Base-by-base conservation (phyloP, 1,284 basidiomycete species). In the Laetiporus sulphureus region DNA sequence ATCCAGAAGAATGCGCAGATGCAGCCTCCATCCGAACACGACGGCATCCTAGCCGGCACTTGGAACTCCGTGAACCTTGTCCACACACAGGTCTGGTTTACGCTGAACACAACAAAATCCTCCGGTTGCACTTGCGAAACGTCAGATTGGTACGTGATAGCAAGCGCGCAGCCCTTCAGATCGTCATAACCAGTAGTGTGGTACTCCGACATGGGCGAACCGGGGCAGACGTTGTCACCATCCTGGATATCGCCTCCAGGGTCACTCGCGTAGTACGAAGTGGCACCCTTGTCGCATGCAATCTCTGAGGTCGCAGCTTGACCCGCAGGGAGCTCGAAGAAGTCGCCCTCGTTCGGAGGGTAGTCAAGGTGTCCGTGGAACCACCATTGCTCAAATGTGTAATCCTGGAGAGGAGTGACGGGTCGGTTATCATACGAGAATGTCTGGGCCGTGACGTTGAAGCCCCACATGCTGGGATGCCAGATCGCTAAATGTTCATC, bases 1-100 rank as follows among this genome's bases (percentile, higher is more conserved):
- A 85, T 77, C 85, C 83, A 89, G 56, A 83, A 82, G 68, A 77
- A 89, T 4, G 79, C 73, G 58, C 83, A 87, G 21, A 70, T 73
- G 55, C 83, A 87, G 16, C 75, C 75, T 12, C 73, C 76, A n/a
- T 48, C 55, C 0, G 82, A 79, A 54, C 84, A 87, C 12, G 76
- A 64, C 0, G 84, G 84, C 74, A 88, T 79, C 21, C 65, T 63
- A n/a, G 62, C 70, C 0, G 85, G 85, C 11, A 88, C 74, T 43
- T 73, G 59, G 54, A 85, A 89, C 38, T 77, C 72, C 12, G 80
- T 84, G 58, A 75, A 75, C 15, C 78, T 67, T 33, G 67, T 68
- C 78, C 77, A 88, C 1, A 85, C 82, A 51, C 83, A 86, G 1
- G 75, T 79, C 39, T 83, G 79, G 57, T 86, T 87, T 23, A 83